Evolutionary conservation across 1,139 yeast species (phyloP), one percentile per base, ranked within the genome.

Genomic region (Suhomyces ambrosiae): DNA sequence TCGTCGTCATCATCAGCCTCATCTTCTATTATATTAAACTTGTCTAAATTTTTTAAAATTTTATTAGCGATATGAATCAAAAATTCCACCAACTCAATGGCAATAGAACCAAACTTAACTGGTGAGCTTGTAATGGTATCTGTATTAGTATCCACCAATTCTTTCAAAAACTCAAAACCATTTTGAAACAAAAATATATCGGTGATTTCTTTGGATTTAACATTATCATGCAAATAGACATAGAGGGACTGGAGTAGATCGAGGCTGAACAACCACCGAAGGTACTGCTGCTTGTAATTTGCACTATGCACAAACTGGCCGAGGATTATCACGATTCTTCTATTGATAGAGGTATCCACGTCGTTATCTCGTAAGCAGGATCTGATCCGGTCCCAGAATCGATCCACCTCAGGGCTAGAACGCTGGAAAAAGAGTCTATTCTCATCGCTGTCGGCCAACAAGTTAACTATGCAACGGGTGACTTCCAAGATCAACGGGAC

Each of bases 231-330:
- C 21, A 46, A 9, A 12, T 35, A 37, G 8, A 8, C 23, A 18
- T 32, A 32, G 13, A 46, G 38, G 30, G 48, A 31, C 4, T 12
- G 29, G 13, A 38, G 21, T 7, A 47, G 32, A 1, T 46, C 47
- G n/a, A 30, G 22, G 13, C 26, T 32, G 13, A 45, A 44, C 25
- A 65, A 54, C 29, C 42, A 48, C 11, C 26, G 37, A 33, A 52
- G 35, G 32, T 49, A 58, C 21, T 44, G 41, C 1, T 40, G 31
- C 35, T 50, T 44, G 10, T 49, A 39, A 5, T 53, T 57, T 1
- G 69, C 60, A 15, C 61, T 57, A 33, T 57, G 62, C 7, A 64
- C 51, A 43, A 70, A 71, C 45, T 71, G 76, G 16, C 54, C 49
- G 16, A 69, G 43, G 24, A 71, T 53, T 10, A 64, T 48, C 23